These are phyloP conservation scores for Cryphonectria nitschkei DNA, from an alignment of 2,329 filamentous ascomycete species.

Conservation along the genomic window DNA sequence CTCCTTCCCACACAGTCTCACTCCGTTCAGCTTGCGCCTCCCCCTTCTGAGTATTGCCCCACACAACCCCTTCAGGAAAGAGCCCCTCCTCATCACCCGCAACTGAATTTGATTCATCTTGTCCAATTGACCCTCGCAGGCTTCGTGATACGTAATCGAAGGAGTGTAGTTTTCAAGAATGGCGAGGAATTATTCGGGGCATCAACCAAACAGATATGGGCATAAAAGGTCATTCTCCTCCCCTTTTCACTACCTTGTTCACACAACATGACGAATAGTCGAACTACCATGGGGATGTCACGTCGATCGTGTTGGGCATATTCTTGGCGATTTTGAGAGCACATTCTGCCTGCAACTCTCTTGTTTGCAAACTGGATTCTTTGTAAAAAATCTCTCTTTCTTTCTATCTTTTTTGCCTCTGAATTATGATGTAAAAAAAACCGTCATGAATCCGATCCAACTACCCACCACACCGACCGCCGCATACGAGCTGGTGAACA, in stretches of 20 bases:
- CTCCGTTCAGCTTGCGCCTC: neutral
- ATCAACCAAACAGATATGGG: no score
- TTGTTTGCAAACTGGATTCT: neutral
- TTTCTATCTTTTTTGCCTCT: slow-evolving; percentile 21
- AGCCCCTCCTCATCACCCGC: neutral
- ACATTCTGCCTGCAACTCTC: neutral
- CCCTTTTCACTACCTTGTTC: neutral
- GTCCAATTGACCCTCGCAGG: neutral
- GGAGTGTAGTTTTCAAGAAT: neutral
- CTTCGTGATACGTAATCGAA: neutral
- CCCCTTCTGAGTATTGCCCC: neutral
- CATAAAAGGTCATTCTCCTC: neutral
- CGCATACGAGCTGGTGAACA: slow-evolving; percentile 96
- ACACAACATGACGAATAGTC: neutral
- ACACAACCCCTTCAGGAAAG: neutral
- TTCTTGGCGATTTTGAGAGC: neutral
- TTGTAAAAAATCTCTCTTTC: neutral
- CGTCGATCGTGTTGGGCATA: neutral
- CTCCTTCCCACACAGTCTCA: neutral
- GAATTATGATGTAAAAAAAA: slow-evolving; percentile 72
- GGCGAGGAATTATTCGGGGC: neutral
- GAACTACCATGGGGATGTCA: neutral
- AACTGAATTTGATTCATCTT: neutral
- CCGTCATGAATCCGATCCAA: slow-evolving; percentile 92
- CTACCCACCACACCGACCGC: slow-evolving; percentile 94